Percentiles rank a stretch among this genome's conserved stretches.
Evolutionary conservation across 495 filamentous ascomycete genomes (phyloP).

Genomic region (Hypoxylon trugodes): DNA sequence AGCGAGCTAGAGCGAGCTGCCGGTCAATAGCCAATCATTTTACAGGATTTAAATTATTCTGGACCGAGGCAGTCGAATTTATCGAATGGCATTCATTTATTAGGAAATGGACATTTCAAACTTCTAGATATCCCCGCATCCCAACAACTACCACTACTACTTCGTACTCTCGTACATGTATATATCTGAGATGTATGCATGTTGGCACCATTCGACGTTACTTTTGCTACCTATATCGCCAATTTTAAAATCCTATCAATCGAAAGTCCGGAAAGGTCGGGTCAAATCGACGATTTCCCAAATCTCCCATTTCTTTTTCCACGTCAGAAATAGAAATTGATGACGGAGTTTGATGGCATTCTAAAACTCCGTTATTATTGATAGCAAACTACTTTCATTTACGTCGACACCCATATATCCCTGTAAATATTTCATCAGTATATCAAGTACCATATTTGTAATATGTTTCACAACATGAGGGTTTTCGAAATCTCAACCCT

Average conservation of each 20-base stretch:
- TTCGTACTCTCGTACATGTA: too few relatives aligned
- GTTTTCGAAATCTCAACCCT: background rate
- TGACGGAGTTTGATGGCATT: background rate
- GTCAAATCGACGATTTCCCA: background rate
- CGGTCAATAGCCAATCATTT: constrained; percentile 17
- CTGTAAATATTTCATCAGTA: background rate
- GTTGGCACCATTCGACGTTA: background rate
- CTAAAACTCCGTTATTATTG: background rate
- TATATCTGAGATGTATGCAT: too few relatives aligned
- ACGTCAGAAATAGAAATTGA: background rate
- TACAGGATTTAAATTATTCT: background rate
- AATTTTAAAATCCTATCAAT: background rate
- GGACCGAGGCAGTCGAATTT: constrained; percentile 1
- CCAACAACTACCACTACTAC: too few relatives aligned
- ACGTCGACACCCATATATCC: background rate
- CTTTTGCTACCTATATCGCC: background rate
- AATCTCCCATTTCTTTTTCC: background rate
- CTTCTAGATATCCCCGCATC: constrained; percentile 1
- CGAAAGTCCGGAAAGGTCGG: background rate
- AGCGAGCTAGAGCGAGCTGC: constrained; percentile 23
- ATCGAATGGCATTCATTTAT: constrained; percentile 14
- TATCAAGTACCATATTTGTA: constrained; percentile 9
- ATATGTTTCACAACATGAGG: constrained; percentile 29
- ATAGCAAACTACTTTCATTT: background rate
- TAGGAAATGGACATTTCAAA: background rate